Evolutionary conservation across 805 yeast genomes (phyloP), one percentile per base, ranked within the genome.

Genomic region (Hanseniaspora singularis): DNA sequence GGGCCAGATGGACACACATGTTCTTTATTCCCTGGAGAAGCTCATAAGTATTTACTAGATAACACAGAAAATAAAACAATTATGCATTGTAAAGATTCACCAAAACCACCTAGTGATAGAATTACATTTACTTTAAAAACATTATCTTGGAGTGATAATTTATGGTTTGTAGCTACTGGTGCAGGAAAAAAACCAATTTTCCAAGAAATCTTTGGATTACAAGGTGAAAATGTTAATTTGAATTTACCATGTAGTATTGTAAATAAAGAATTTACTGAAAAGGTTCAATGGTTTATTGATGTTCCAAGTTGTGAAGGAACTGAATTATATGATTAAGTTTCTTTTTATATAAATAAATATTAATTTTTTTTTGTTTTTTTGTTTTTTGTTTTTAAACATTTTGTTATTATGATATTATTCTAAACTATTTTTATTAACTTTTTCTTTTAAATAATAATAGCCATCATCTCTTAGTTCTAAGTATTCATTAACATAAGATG

Each of bases 1-100:
- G 96, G 96, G 7, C 96, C 96, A 30, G 96, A 87, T 58, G 96
- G 96, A 32, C 96, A 87, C 63, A 87, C 95, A 4, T 84, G 95
- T 66, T 87, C 96, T 1, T 68, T 87, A 52, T 87, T 87, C 74
- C 96, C 96, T 11, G 87, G 81, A 32, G 57, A 51, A 15, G 40
- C 38, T 4, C 95, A 86, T 61, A 56, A 62, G 51, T 69, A 85
- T 55, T 68, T 87, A 49, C 40, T 62, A 11, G 53, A 59, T 2
- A 52, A 71, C 31, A 89, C 81, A 58, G 61, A 65, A 23, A 41
- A 60, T 9, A 65, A 69, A 51, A 62, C 64, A 34, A 79, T 87
- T 49, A 76, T 88, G 9, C 64, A 75, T 56, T 74, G 88, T 52
- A 69, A 71, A 42, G 89, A 87, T 61, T 82, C 94, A 10, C 96